These are phyloP conservation scores for Zangia roseola DNA, from an alignment of 768 basidiomycete species.

Conservation along the genomic window DNA sequence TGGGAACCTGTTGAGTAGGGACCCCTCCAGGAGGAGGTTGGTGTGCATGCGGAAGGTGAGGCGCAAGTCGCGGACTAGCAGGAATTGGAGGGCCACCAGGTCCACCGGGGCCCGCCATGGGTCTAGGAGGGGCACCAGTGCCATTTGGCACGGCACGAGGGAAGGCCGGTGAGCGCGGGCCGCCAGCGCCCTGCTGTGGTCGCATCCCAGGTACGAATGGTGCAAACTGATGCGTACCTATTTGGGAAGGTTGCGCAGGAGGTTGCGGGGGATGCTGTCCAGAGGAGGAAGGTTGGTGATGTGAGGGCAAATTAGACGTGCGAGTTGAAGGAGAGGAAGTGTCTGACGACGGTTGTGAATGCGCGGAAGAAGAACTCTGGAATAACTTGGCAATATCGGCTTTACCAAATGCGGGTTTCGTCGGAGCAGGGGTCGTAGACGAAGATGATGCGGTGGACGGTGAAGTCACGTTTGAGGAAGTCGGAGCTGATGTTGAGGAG, in stretches of 20 bases:
- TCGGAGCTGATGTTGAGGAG: constrained; percentile 17
- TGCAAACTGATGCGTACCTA: constrained; percentile 44
- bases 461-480: constrained; percentile 27
- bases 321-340: constrained; percentile 58
- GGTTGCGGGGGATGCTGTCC: constrained; percentile 39
- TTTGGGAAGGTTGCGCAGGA: constrained; percentile 38
- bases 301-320: constrained; percentile 51
- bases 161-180: constrained; percentile 68
- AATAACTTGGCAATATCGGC: constrained; percentile 44
- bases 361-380: constrained; percentile 33
- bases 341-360: constrained; percentile 52
- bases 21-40: constrained; percentile 55
- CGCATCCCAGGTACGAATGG: constrained; percentile 52
- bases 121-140: constrained; percentile 43
- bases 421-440: constrained; percentile 35
- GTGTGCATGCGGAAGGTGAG: constrained; percentile 45
- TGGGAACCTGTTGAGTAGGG: constrained; percentile 43
- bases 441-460: constrained; percentile 34
- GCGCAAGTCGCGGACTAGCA: constrained; percentile 64
- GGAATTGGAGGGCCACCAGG: constrained; percentile 53
- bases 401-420: constrained; percentile 32
- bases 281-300: constrained; percentile 39
- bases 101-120: constrained; percentile 48
- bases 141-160: constrained; percentile 64
- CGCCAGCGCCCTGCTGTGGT: constrained; percentile 44